Evolutionary conservation across 1,284 basidiomycete genomes (phyloP).

Genomic region (Xerocomus minutiporus): DNA sequence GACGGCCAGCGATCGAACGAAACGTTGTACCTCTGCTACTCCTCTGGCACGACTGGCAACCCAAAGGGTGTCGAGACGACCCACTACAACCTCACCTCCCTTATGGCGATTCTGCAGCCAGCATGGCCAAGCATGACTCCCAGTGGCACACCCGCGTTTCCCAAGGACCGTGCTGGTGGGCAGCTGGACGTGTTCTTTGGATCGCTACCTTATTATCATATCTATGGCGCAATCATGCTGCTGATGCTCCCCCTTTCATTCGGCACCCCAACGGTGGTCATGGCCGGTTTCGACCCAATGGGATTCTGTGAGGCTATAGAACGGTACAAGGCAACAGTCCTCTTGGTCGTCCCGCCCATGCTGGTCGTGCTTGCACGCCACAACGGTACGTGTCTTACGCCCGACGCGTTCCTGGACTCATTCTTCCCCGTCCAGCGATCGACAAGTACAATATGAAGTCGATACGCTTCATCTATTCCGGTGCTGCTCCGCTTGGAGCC

Average conservation of each 20-base stretch:
- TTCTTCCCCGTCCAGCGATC: constrained; percentile 38
- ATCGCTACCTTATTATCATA: constrained; percentile 52
- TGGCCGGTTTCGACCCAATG: constrained; percentile 71
- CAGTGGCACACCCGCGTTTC: constrained; percentile 10
- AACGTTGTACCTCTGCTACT: constrained; percentile 63
- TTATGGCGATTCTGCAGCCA: constrained; percentile 42
- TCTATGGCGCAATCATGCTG: constrained; percentile 55
- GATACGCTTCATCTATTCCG: constrained; percentile 61
- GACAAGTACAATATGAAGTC: constrained; percentile 67
- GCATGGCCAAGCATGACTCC: constrained; percentile 37
- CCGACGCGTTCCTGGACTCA: not conserved
- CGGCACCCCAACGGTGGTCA: constrained; percentile 62
- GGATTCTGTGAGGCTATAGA: constrained; percentile 65
- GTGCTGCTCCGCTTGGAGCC: constrained; percentile 77
- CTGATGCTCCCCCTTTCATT: constrained; percentile 57
- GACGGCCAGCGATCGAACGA: constrained; percentile 46
- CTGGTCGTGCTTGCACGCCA: constrained; percentile 68
- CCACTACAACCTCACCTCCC: constrained; percentile 58
- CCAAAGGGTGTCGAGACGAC: constrained; percentile 64
- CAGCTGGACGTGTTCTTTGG: constrained; percentile 49
- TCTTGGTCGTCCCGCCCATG: constrained; percentile 82
- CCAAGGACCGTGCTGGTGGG: not conserved
- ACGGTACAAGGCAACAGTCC: constrained; percentile 57
- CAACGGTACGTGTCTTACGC: constrained; percentile 39
- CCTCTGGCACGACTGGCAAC: constrained; percentile 61